phyloP scores from a whole-genome alignment of 1,284 basidiomycete species.

The Ustilago bromivora region DNA sequence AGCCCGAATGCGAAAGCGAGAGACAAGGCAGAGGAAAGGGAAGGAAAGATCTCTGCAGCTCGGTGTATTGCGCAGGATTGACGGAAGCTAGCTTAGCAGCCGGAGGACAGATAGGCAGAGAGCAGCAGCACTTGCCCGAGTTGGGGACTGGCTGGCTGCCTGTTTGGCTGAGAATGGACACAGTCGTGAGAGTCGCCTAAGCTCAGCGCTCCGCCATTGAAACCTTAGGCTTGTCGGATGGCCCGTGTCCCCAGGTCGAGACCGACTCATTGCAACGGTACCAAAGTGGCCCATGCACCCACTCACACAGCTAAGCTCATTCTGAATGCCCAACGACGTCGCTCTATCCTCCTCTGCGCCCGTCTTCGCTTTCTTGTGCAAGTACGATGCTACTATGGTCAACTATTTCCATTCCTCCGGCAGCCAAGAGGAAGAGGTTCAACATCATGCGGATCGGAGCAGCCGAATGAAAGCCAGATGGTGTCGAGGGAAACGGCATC shows the following conservation, averaged over 20 bases:
- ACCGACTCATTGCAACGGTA: conserved; percentile 3
- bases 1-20: neutral
- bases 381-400: too few species aligned
- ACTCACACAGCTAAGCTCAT: neutral
- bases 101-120: neutral
- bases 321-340: neutral
- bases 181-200: conserved; percentile 2
- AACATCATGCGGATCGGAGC: neutral
- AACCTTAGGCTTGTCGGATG: neutral
- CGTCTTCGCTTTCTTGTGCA: neutral
- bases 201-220: too few species aligned
- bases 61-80: neutral
- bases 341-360: neutral
- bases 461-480: neutral
- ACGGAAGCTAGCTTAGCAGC: neutral
- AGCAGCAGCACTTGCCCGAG: too few species aligned
- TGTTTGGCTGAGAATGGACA: neutral
- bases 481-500: conserved; percentile 5
- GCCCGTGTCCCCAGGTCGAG: neutral
- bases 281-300: conserved; percentile 3
- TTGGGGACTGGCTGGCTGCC: too few species aligned
- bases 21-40: neutral
- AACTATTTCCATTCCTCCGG: neutral
- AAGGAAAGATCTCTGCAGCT: neutral
- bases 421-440: neutral